A percentile compares a stretch with the other conserved stretches of the same genome.
phyloP scores from a whole-genome alignment of 1,284 basidiomycete species.

The Afroboletus lepidellus region DNA sequence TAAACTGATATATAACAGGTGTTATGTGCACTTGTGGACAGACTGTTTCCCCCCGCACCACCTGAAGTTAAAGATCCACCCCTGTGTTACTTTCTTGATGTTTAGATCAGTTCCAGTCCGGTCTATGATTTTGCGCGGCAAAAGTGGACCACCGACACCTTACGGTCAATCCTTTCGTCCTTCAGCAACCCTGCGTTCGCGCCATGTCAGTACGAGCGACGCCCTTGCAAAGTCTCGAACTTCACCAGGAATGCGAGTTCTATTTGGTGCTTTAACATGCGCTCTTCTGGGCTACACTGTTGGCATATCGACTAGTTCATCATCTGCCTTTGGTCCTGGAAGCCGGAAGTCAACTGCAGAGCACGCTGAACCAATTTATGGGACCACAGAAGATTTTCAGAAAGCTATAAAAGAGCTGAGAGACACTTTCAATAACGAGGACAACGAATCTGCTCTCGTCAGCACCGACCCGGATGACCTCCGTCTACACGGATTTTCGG shows the following conservation, averaged over 20 bases:
- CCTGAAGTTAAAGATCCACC: too few relatives aligned
- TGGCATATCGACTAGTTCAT: constrained; percentile 10
- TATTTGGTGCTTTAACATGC: constrained; percentile 27
- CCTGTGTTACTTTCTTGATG: constrained; percentile 18
- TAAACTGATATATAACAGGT: too few relatives aligned
- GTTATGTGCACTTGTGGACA: too few relatives aligned
- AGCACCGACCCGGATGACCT: constrained; percentile 57
- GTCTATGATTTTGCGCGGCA: not conserved
- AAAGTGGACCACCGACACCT: not conserved
- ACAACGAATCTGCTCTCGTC: constrained; percentile 32
- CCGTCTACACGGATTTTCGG: constrained; percentile 55
- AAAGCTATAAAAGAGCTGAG: constrained; percentile 50
- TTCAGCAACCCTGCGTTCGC: not conserved
- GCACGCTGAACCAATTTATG: constrained; percentile 34
- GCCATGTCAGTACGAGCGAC: constrained; percentile 14
- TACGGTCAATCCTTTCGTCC: not conserved
- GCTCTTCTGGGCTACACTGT: constrained; percentile 27
- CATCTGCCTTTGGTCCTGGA: constrained; percentile 10
- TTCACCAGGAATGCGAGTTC: constrained; percentile 4
- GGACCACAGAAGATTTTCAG: constrained; percentile 50
- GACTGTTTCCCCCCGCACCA: too few relatives aligned
- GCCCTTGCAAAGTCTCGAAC: not conserved
- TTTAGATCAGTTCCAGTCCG: constrained; percentile 12
- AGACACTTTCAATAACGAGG: constrained; percentile 33
- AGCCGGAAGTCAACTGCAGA: not conserved